Evolutionary conservation across 1,284 basidiomycete genomes (phyloP).

Genomic region (Somion occarium): DNA sequence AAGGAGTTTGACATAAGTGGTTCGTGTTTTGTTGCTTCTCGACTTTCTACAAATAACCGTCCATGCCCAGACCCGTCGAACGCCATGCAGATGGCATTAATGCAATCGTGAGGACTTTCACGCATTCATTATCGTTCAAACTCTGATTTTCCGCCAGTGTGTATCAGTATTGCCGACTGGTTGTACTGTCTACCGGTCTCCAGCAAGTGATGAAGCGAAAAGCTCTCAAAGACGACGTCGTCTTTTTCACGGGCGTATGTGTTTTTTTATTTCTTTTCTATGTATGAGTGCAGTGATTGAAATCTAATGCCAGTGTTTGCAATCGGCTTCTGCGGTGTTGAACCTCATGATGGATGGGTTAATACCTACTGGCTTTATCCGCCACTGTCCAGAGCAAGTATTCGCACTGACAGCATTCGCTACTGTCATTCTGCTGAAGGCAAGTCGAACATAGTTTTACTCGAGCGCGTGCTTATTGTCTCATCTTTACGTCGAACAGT

Average conservation of each 20-base stretch:
- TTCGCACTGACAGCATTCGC: slow-evolving; percentile 39
- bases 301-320: slow-evolving; percentile 22
- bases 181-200: slow-evolving; percentile 29
- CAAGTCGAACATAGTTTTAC: slow-evolving; percentile 8
- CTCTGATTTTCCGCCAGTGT: slow-evolving; percentile 17
- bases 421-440: slow-evolving; percentile 32
- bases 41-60: not conserved
- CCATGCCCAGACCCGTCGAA: slow-evolving; percentile 17
- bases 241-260: slow-evolving; percentile 18
- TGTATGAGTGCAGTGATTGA: too few relatives aligned
- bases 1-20: slow-evolving; percentile 12
- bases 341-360: slow-evolving; percentile 27
- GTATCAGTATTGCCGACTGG: slow-evolving; percentile 29
- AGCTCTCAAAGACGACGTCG: slow-evolving; percentile 17
- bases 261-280: slow-evolving; percentile 1
- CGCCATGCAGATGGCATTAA: slow-evolving; percentile 25
- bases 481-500: slow-evolving; percentile 17
- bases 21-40: not conserved
- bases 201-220: slow-evolving; percentile 23
- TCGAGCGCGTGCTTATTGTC: not conserved
- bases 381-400: slow-evolving; percentile 38
- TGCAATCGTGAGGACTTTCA: slow-evolving; percentile 21
- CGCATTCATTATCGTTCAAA: not conserved
- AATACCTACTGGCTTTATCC: slow-evolving; percentile 28
- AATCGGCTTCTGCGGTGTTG: slow-evolving; percentile 28